phyloP scores from a whole-genome alignment of 2,329 filamentous ascomycete species.

The Penicillium sp. region DNA sequence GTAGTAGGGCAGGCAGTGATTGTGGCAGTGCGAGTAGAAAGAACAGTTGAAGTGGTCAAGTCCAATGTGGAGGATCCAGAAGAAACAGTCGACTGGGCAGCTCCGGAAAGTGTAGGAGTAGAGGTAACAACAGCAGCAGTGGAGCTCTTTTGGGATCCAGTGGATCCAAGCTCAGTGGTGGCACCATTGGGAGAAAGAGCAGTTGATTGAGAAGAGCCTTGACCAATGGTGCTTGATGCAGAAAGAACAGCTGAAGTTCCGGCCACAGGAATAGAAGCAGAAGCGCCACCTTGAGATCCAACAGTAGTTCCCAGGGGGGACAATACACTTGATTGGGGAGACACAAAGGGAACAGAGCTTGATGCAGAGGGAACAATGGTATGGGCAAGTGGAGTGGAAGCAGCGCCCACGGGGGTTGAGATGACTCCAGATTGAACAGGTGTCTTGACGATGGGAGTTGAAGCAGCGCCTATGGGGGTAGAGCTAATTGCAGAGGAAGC shows the following conservation, averaged over 20 bases:
- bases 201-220: neutral
- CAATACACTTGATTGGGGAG: neutral
- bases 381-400: neutral
- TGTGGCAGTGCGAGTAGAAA: constrained; percentile 8
- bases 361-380: neutral
- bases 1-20: constrained; percentile 10
- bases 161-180: neutral
- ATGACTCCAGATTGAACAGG: neutral
- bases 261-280: neutral
- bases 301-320: neutral
- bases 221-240: neutral
- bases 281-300: neutral
- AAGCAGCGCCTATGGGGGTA: neutral
- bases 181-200: neutral
- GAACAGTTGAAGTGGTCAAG: constrained; percentile 4
- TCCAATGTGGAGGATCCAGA: neutral
- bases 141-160: neutral
- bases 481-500: neutral
- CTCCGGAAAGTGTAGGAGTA: neutral
- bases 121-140: neutral
- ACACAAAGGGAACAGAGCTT: neutral
- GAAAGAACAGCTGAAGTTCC: neutral
- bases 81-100: neutral
- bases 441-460: neutral
- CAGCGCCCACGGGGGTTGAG: neutral